phyloP scores from a whole-genome alignment of 495 filamentous ascomycete species.

The Penicillium paxilli region DNA sequence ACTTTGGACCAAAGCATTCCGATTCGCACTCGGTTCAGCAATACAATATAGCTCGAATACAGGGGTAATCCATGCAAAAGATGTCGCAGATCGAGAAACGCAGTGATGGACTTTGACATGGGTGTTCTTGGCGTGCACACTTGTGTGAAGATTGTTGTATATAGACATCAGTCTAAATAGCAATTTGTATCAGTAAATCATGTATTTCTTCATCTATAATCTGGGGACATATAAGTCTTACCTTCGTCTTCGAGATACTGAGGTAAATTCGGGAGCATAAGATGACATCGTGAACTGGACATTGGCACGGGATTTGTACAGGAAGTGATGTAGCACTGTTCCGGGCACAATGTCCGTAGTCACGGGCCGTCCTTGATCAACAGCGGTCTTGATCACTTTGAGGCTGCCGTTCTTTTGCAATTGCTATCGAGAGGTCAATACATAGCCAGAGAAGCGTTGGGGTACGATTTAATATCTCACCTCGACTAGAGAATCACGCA shows the following conservation, averaged over 20 bases:
- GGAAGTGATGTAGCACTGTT: conserved; percentile 80
- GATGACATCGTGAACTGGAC: conserved; percentile 94
- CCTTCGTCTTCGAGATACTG: conserved; percentile 64
- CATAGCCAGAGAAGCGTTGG: not conserved
- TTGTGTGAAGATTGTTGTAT: conserved; percentile 81
- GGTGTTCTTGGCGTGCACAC: conserved; percentile 77
- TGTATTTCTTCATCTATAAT: not conserved
- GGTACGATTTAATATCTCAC: conserved; percentile 26
- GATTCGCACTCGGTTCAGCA: conserved; percentile 72
- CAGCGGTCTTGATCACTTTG: conserved; percentile 69
- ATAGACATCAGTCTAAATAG: conserved; percentile 67
- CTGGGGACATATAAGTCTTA: conserved; percentile 16
- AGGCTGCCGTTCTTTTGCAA: conserved; percentile 76
- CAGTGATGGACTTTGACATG: conserved; percentile 85
- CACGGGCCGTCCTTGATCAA: conserved; percentile 66
- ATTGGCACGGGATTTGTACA: conserved; percentile 91
- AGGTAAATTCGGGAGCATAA: conserved; percentile 69
- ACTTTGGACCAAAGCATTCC: conserved; percentile 78
- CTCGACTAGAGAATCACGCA: conserved; percentile 78
- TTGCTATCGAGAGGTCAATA: conserved; percentile 38
- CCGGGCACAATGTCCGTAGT: conserved; percentile 76
- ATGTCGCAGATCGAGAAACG: conserved; percentile 68
- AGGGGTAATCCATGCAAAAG: conserved; percentile 87
- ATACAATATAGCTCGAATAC: conserved; percentile 93
- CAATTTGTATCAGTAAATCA: not conserved